Conservation (phyloP, 495 filamentous ascomycete species). For the Achaetomiella virescens region DNA sequence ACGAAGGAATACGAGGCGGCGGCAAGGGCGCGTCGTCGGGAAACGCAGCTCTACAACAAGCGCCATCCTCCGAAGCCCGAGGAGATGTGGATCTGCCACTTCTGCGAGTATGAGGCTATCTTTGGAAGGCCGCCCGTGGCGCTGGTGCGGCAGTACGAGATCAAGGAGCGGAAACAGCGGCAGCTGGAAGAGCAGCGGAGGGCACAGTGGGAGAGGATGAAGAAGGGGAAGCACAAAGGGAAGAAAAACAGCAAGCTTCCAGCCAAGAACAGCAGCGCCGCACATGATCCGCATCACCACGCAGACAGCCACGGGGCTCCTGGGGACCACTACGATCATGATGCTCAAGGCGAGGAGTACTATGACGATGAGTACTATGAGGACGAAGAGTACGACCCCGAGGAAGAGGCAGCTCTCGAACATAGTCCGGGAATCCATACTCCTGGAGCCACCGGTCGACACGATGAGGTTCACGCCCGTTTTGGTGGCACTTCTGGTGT, state of each 20-base stretch:
- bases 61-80: slow-evolving; percentile 67
- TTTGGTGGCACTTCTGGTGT: slow-evolving; percentile 2
- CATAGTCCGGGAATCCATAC: slow-evolving; percentile 18
- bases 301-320: slow-evolving; percentile 21
- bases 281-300: slow-evolving; percentile 20
- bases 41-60: slow-evolving; percentile 54
- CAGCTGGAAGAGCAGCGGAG: slow-evolving; percentile 76
- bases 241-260: slow-evolving; percentile 58
- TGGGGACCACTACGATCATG: slow-evolving; percentile 27
- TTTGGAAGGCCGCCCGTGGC: slow-evolving; percentile 78
- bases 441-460: too few relatives aligned
- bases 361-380: slow-evolving; percentile 36
- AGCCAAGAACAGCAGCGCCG: slow-evolving; percentile 48
- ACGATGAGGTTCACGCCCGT: slow-evolving; percentile 8
- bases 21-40: slow-evolving; percentile 35
- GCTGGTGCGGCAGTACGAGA: slow-evolving; percentile 85
- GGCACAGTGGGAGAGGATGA: slow-evolving; percentile 84
- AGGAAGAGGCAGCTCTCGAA: slow-evolving; percentile 26
- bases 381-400: slow-evolving; percentile 30
- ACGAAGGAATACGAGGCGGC: slow-evolving; percentile 20
- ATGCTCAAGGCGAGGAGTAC: slow-evolving; percentile 29
- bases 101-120: slow-evolving; percentile 83
- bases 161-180: slow-evolving; percentile 82
- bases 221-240: slow-evolving; percentile 87
- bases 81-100: slow-evolving; percentile 91